Evolutionary conservation across 2,329 filamentous ascomycete species (phyloP).

Genomic region (Fusarium sp.): DNA sequence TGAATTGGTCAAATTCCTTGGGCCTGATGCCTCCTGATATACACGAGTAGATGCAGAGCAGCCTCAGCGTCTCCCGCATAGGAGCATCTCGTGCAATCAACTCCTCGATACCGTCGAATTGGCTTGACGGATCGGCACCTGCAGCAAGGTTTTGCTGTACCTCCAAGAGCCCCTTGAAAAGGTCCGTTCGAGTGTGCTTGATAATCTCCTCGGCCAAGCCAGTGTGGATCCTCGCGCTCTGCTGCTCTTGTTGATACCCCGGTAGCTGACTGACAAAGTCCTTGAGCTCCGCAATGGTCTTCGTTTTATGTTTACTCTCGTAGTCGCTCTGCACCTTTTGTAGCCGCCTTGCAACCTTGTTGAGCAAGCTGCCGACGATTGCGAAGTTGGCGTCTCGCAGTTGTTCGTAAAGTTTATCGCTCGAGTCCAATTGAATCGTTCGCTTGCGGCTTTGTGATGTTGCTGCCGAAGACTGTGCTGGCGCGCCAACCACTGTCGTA

Average conservation of each 20-base stretch:
- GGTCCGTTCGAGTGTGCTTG: slow-evolving; percentile 88
- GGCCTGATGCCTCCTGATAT: slow-evolving; percentile 88
- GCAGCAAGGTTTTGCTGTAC: slow-evolving; percentile 96
- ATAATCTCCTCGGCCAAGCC: slow-evolving; percentile 95
- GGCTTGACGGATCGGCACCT: slow-evolving; percentile 86
- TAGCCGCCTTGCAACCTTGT: slow-evolving; percentile 88
- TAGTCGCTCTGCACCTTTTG: slow-evolving; percentile 87
- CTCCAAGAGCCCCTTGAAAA: slow-evolving; percentile 88
- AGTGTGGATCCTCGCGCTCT: slow-evolving; percentile 91
- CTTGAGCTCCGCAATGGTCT: slow-evolving; percentile 89
- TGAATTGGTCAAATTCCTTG: slow-evolving; percentile 90
- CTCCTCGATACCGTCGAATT: slow-evolving; percentile 92
- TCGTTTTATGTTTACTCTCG: slow-evolving; percentile 87
- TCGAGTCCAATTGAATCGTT: slow-evolving; percentile 88
- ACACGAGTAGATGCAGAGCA: slow-evolving; percentile 92
- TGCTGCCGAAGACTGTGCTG: slow-evolving; percentile 69
- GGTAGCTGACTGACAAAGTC: slow-evolving; percentile 96
- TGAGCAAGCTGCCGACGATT: slow-evolving; percentile 87
- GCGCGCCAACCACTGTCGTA: slow-evolving; percentile 85
- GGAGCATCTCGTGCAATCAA: slow-evolving; percentile 90
- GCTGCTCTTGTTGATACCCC: slow-evolving; percentile 91
- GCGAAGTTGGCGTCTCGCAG: slow-evolving; percentile 95
- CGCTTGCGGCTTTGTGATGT: slow-evolving; percentile 76
- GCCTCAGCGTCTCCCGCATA: slow-evolving; percentile 81
- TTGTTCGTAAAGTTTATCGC: slow-evolving; percentile 88